phyloP scores from a whole-genome alignment of 805 yeast species.

The Blastobotrys terrestris region DNA sequence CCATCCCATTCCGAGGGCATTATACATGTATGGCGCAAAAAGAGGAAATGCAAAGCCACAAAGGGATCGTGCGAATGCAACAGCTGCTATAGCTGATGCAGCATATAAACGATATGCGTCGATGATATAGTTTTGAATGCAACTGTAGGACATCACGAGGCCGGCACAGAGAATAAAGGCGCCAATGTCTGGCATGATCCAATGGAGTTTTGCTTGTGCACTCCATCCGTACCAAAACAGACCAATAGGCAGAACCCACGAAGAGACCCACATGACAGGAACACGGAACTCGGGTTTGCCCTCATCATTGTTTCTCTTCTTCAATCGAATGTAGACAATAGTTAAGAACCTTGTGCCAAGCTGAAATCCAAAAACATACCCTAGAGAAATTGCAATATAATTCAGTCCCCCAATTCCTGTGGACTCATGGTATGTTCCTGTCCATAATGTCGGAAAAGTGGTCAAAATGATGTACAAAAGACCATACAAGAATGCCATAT shows the following conservation, averaged over 20 bases:
- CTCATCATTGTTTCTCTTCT: slow-evolving; percentile 43
- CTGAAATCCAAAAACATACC: slow-evolving; percentile 44
- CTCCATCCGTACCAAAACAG: slow-evolving; percentile 71
- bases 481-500: slow-evolving; percentile 61
- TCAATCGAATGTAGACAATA: slow-evolving; percentile 35
- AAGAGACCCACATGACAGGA: slow-evolving; percentile 47
- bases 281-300: slow-evolving; percentile 55
- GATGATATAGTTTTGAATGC: slow-evolving; percentile 58
- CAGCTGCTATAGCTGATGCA: slow-evolving; percentile 62
- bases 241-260: slow-evolving; percentile 52
- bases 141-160: slow-evolving; percentile 53
- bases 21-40: slow-evolving; percentile 54
- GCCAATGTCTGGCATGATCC: slow-evolving; percentile 62
- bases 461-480: slow-evolving; percentile 56
- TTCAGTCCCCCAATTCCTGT: slow-evolving; percentile 50
- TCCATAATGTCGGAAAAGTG: slow-evolving; percentile 51
- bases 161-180: slow-evolving; percentile 52
- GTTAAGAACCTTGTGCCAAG: slow-evolving; percentile 43
- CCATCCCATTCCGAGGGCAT: slow-evolving; percentile 58
- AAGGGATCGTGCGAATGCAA: slow-evolving; percentile 55
- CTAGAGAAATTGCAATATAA: slow-evolving; percentile 52
- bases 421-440: slow-evolving; percentile 40
- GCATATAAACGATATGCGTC: slow-evolving; percentile 63
- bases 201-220: slow-evolving; percentile 47
- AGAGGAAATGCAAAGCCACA: slow-evolving; percentile 67